Base-by-base conservation (phyloP, 2,329 filamentous ascomycete genomes). In the Rhinocladiella similis region DNA sequence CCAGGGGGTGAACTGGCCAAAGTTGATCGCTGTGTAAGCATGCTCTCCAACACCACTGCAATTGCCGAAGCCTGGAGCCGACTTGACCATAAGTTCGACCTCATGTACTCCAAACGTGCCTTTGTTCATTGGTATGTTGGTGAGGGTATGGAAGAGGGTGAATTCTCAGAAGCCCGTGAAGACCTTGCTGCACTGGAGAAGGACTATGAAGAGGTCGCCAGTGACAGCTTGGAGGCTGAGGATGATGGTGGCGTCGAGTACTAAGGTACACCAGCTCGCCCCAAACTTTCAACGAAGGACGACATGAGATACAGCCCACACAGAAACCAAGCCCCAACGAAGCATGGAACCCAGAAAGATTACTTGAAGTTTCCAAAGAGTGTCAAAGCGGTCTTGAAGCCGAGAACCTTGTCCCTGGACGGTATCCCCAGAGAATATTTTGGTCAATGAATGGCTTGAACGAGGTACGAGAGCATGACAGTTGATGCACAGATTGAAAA, bases 101-200 rank as follows among this genome's bases (percentile, higher is more conserved):
- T 87, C 60, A 87, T 87, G 84, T 87, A 87, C 73, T 80, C 80
- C 59, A 87, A 87, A 76, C 81, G 84, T 61, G 84, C 84, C 12
- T 87, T 87, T 67, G 84, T 87, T n/a, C 84, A 87, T 70, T 87
- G 84, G 84, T 87, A 87, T 65, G 90, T 94, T 52, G 90, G 90
- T 64, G 90, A 94, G 78, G 90, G 90, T 77, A 94, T 94, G 90
- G 90, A 94, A 79, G 90, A 94, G 74, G 90, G 90, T 68, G 90
- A 94, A 75, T 94, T 94, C 79, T 89, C 86, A 62, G 90, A 94
- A 76, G 90, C 90, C 60, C 87, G 90, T 66, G 90, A 94, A 78
- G 90, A 94, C 72, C 80, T 94, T 59, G 90, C 90, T 61, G 90
- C 90, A 47, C 80, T 94, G 33, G 90, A 93, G 81, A 90, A 88